Base-by-base conservation (phyloP, 225 moss, liverwort and hornwort species). In the Polytrichum formosum region DNA sequence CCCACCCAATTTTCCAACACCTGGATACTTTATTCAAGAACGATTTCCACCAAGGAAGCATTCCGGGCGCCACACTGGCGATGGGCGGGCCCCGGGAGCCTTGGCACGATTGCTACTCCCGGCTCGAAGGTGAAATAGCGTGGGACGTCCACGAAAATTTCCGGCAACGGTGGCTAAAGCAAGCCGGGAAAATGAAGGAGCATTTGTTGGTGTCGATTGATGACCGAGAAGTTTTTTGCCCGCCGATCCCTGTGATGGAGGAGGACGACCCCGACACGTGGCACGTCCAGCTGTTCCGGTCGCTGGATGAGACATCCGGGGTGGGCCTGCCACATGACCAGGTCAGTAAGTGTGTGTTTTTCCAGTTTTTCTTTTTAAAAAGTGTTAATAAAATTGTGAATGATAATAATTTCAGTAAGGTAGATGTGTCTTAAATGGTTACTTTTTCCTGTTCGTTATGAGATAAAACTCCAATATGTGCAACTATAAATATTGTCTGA, bases 141-240 rank as follows among this genome's bases (percentile, higher is more conserved):
- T 95, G 95, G 95, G 95, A 95, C 61, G 89, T 92, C 35, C 85
- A 92, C 18, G 80, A 83, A 59, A 95, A 95, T 71, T 95, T 95
- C 73, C 76, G 75, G 19, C 87, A 83, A 26, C 85, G 95, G 60
- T 95, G 95, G 95, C 20, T 71, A 31, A 88, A 76, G 59, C 95
- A 95, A 68, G 78, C 83, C 6, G 89, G 84, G 20, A 74, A 77
- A 53, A 4, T 59, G 26, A 56, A 72, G 3, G 69, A 72, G 54
- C 61, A 82, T 46, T 68, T 85, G 13, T 70, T 91, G 54, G 89
- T 88, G n/a, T 63, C 79, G 29, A 79, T 95, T 20, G 28, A 68
- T 6, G 68, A 92, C 64, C 21, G 72, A 4, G 78, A 68, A 16
- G 66, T 81, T 13, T 92, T 95, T 74, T 83, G 65, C 65, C 87